Conservation (phyloP, 441 rosid genomes). For the Rhodomyrtus psidioides region DNA sequence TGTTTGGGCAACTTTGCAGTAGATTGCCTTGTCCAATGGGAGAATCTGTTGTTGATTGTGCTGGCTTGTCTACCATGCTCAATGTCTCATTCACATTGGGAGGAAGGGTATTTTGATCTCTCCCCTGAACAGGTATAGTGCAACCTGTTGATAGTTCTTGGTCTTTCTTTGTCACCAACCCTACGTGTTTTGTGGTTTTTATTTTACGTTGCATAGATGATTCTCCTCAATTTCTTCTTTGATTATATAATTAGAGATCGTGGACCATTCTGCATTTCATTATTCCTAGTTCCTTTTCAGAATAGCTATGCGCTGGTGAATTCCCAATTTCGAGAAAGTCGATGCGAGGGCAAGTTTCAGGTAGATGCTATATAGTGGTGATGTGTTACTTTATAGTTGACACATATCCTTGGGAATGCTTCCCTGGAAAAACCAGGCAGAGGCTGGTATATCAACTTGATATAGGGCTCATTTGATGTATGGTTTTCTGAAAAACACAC, state of each 20-base stretch:
- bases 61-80: slow-evolving; percentile 48
- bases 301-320: neutral
- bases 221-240: neutral
- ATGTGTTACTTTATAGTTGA: neutral
- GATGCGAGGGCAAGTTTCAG: neutral
- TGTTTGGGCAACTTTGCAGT: slow-evolving; percentile 50
- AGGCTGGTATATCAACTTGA: neutral
- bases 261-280: neutral
- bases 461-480: neutral
- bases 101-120: slow-evolving; percentile 54
- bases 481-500: neutral
- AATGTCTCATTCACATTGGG: slow-evolving; percentile 67
- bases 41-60: slow-evolving; percentile 69
- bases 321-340: neutral
- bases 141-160: neutral
- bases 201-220: neutral
- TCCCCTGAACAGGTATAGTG: slow-evolving; percentile 55
- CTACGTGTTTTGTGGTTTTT: neutral
- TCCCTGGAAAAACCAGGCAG: neutral
- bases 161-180: neutral
- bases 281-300: neutral
- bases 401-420: neutral
- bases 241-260: neutral
- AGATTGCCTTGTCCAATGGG: slow-evolving; percentile 80
- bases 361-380: neutral